These are phyloP conservation scores for Botrytis deweyae DNA, from an alignment of 2,329 filamentous ascomycete species.

Conservation along the genomic window DNA sequence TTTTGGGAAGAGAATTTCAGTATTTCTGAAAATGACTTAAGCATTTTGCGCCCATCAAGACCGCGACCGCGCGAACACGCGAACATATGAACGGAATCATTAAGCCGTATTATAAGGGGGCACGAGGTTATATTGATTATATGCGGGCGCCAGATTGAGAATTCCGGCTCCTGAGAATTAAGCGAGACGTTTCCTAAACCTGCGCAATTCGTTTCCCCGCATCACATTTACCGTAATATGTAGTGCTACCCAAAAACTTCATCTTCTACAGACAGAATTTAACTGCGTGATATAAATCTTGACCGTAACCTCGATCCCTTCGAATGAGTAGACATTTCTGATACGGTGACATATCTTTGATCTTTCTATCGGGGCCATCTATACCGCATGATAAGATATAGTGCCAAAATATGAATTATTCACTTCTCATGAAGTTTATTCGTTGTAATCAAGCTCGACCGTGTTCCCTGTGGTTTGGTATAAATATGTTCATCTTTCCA, in stretches of 20 bases:
- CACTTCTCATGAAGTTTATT: not conserved
- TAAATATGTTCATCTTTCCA: not conserved
- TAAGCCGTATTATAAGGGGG: not conserved
- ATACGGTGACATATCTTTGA: not conserved
- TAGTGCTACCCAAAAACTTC: not conserved
- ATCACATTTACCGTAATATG: not conserved
- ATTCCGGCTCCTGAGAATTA: too few species aligned
- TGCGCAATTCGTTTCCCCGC: not conserved
- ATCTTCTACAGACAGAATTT: not conserved
- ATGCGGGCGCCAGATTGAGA: not conserved
- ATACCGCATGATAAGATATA: too few species aligned
- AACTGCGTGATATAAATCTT: too few species aligned
- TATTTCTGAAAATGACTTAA: not conserved
- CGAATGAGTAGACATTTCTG: not conserved
- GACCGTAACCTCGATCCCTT: not conserved
- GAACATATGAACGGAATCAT: fast-evolving
- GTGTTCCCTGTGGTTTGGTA: too few species aligned
- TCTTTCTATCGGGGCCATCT: not conserved
- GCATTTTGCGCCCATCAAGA: not conserved
- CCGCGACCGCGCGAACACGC: not conserved
- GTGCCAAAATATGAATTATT: not conserved
- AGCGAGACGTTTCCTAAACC: not conserved
- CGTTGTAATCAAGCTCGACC: not conserved
- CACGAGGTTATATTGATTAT: not conserved
- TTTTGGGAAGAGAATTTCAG: not conserved